Evolutionary conservation across 2,329 filamentous ascomycete species (phyloP).

Genomic region (Colletotrichum tamarilloi): DNA sequence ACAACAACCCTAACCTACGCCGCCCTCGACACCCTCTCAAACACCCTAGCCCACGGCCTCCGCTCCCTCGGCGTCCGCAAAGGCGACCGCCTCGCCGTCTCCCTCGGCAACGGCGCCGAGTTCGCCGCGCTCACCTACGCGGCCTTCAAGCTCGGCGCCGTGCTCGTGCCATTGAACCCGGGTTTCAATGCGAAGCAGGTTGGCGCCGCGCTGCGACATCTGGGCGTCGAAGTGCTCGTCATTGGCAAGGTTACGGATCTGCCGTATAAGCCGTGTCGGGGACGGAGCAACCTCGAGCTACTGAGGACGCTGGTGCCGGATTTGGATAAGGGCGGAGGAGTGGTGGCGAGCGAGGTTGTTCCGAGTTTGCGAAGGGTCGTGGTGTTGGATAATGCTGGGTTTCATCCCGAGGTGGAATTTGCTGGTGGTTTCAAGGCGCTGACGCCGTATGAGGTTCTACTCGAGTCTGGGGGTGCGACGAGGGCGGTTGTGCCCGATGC

Average conservation of each 20-base stretch:
- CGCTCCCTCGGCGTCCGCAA: conserved; percentile 78
- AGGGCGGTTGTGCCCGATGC: conserved; percentile 54
- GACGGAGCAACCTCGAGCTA: conserved; percentile 63
- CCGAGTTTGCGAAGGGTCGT: conserved; percentile 79
- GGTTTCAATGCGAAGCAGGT: conserved; percentile 87
- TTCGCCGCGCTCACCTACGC: conserved; percentile 90
- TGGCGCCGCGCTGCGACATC: conserved; percentile 79
- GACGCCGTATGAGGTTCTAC: conserved; percentile 57
- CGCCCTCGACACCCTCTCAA: conserved; percentile 79
- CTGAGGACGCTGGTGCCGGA: conserved; percentile 58
- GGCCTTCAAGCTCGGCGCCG: conserved; percentile 91
- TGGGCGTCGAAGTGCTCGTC: conserved; percentile 79
- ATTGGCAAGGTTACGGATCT: conserved; percentile 91
- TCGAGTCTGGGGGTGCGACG: conserved; percentile 42
- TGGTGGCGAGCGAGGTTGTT: conserved; percentile 59
- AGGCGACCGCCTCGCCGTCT: conserved; percentile 87
- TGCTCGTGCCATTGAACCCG: conserved; percentile 93
- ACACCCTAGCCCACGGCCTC: conserved; percentile 78
- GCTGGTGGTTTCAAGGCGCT: conserved; percentile 50
- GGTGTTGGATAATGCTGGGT: conserved; percentile 79
- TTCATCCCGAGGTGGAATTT: conserved; percentile 58
- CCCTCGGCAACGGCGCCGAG: conserved; percentile 85
- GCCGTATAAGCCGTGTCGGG: conserved; percentile 69
- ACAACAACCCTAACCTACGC: conserved; percentile 79
- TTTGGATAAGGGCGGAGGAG: conserved; percentile 38